A percentile compares a stretch with the other conserved stretches of the same genome.
Conservation (phyloP, 805 yeast species). For the Metschnikowia orientalis region DNA sequence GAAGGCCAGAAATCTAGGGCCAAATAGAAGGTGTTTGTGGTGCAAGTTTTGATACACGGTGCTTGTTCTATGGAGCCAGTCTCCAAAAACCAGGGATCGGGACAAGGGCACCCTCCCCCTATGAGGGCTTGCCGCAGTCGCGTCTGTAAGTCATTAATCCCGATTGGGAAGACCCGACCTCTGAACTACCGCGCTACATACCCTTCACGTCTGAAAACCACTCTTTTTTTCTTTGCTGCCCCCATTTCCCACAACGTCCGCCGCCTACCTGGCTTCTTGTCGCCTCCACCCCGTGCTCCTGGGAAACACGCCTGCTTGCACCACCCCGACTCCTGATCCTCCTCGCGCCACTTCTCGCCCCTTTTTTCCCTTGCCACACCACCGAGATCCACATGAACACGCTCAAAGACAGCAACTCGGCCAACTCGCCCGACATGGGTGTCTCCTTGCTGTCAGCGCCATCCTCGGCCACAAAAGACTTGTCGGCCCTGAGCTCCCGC, state of each 20-base stretch:
- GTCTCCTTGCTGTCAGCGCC: conserved; percentile 14
- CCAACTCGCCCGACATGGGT: conserved; percentile 16
- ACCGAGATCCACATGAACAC: conserved; percentile 18
- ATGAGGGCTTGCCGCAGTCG: conserved; percentile 7
- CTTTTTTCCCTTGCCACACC: not conserved
- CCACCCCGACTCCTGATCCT: not conserved
- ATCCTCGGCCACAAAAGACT: conserved; percentile 10
- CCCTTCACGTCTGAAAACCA: not conserved
- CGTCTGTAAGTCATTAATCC: conserved; percentile 17
- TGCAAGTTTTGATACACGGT: too few species aligned
- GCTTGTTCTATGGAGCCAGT: too few species aligned
- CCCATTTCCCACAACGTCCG: not conserved
- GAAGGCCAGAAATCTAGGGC: too few species aligned
- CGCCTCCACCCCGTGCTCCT: not conserved
- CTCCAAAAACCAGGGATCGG: too few species aligned
- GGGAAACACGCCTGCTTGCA: not conserved
- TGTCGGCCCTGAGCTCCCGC: conserved; percentile 6
- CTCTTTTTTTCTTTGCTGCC: conserved; percentile 10
- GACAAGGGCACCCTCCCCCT: conserved; percentile 4
- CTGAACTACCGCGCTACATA: conserved; percentile 4
- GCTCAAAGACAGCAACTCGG: conserved; percentile 21
- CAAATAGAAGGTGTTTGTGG: too few species aligned
- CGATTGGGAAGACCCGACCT: conserved; percentile 9
- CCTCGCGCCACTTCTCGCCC: not conserved
- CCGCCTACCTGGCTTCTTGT: not conserved